Conservation (phyloP, 2,329 filamentous ascomycete genomes). For the Pleoardoris graminearum region DNA sequence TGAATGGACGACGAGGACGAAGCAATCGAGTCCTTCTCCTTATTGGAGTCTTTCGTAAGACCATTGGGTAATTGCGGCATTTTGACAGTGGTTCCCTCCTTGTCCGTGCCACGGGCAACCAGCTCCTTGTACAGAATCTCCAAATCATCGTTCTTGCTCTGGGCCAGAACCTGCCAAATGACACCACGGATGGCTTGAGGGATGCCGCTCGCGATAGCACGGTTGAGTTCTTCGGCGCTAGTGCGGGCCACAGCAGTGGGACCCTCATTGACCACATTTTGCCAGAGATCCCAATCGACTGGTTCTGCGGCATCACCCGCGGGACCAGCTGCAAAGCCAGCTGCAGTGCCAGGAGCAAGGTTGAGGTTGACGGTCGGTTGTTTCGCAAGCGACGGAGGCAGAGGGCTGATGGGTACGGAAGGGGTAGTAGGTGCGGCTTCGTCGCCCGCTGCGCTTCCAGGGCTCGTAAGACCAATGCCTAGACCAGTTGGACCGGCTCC, state of each 20-base stretch:
- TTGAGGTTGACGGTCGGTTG: slow-evolving; percentile 68
- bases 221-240: slow-evolving; percentile 86
- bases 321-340: slow-evolving; percentile 76
- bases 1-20: slow-evolving; percentile 86
- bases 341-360: slow-evolving; percentile 81
- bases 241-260: slow-evolving; percentile 84
- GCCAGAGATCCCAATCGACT: slow-evolving; percentile 99
- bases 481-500: slow-evolving; percentile 44
- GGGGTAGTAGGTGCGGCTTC: slow-evolving; percentile 33
- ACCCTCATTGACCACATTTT: slow-evolving; percentile 92
- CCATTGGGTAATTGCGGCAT: slow-evolving; percentile 52
- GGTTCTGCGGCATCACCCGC: slow-evolving; percentile 69
- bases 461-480: slow-evolving; percentile 52
- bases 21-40: slow-evolving; percentile 67
- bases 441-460: slow-evolving; percentile 49
- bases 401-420: slow-evolving; percentile 33
- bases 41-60: slow-evolving; percentile 46
- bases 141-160: slow-evolving; percentile 90
- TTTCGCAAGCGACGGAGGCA: slow-evolving; percentile 46
- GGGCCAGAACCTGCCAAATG: slow-evolving; percentile 95
- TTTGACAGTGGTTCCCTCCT: slow-evolving; percentile 55
- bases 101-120: slow-evolving; percentile 76
- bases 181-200: slow-evolving; percentile 95
- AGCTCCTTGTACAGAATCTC: slow-evolving; percentile 86
- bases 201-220: slow-evolving; percentile 89